Percentiles rank a stretch among this genome's conserved stretches.
Evolutionary conservation across 1,139 yeast species (phyloP).

Genomic region (Magnusiomyces suaveolens): DNA sequence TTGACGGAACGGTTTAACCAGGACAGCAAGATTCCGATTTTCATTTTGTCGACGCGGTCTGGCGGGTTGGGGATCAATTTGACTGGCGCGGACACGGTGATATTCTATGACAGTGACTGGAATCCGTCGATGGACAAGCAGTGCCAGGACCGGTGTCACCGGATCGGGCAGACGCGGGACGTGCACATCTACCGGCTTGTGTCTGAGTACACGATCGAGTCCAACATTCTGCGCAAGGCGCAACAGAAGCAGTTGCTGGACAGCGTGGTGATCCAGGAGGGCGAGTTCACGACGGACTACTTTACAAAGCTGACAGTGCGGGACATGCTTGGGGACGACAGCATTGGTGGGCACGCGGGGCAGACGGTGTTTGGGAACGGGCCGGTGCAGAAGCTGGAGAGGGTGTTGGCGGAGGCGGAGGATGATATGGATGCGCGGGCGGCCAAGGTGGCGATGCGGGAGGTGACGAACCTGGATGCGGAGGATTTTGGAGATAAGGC

Average conservation of each 20-base stretch:
- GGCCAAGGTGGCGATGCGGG: conserved; percentile 80
- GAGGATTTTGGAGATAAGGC: conserved; percentile 61
- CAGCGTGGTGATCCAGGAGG: conserved; percentile 93
- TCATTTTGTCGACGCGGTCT: conserved; percentile 87
- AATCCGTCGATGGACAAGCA: conserved; percentile 99
- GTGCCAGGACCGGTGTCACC: conserved; percentile 97
- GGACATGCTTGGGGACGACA: conserved; percentile 67
- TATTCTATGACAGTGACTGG: conserved; percentile 99
- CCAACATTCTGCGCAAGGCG: conserved; percentile 87
- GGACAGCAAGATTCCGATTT: conserved; percentile 79
- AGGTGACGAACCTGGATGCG: conserved; percentile 61
- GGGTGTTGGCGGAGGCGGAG: conserved; percentile 81
- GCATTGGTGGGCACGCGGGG: conserved; percentile 33
- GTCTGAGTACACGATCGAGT: conserved; percentile 91
- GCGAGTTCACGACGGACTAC: conserved; percentile 96
- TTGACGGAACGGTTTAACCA: conserved; percentile 87
- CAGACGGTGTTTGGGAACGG: conserved; percentile 25
- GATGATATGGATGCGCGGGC: conserved; percentile 94
- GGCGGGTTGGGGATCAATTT: conserved; percentile 97
- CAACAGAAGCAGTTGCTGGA: conserved; percentile 92
- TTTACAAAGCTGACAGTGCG: conserved; percentile 83
- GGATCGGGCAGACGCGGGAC: conserved; percentile 96
- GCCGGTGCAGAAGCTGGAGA: conserved; percentile 40
- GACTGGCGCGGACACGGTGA: conserved; percentile 98
- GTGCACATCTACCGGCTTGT: conserved; percentile 96